A percentile compares a stretch with the other conserved stretches of the same genome.
Conservation (phyloP, 257 asterid species). For the Linderniella brevidens region DNA sequence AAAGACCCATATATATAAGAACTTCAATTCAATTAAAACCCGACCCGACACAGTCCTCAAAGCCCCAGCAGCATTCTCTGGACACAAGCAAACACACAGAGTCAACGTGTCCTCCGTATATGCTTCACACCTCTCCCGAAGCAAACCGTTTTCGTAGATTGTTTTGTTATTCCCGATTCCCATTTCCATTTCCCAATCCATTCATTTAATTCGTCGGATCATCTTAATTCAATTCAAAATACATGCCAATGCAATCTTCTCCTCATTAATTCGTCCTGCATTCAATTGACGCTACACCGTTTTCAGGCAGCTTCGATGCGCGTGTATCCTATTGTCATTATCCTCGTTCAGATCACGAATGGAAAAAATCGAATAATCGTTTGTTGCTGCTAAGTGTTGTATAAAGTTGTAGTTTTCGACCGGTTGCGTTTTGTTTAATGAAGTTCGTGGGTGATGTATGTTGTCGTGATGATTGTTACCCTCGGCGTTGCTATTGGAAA, state of each 20-base stretch:
- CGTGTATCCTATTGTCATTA: background rate
- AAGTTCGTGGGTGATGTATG: constrained; percentile 23
- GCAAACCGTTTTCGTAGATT: constrained; percentile 5
- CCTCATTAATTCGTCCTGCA: too few species aligned
- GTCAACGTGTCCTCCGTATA: constrained; percentile 21
- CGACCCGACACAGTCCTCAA: too few species aligned
- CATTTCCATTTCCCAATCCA: constrained; percentile 12
- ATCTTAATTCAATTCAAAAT: constrained; percentile 11
- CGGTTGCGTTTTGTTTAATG: constrained; percentile 16
- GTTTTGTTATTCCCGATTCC: constrained; percentile 17
- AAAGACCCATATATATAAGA: too few species aligned
- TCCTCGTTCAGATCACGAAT: constrained; percentile 7
- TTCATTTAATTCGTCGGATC: constrained; percentile 16
- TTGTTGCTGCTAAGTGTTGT: background rate
- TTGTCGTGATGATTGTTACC: constrained; percentile 11
- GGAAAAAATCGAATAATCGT: background rate
- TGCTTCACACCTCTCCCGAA: constrained; percentile 10
- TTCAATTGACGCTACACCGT: too few species aligned
- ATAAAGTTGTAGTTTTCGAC: too few species aligned
- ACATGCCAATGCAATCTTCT: too few species aligned
- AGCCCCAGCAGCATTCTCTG: too few species aligned
- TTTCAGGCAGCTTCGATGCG: too few species aligned
- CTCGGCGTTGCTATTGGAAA: constrained; percentile 13
- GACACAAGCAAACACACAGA: constrained; percentile 11
- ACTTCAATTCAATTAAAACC: too few species aligned